Evolutionary conservation across 1,139 yeast genomes (phyloP).

Genomic region (Saccharomyces hybrid): DNA sequence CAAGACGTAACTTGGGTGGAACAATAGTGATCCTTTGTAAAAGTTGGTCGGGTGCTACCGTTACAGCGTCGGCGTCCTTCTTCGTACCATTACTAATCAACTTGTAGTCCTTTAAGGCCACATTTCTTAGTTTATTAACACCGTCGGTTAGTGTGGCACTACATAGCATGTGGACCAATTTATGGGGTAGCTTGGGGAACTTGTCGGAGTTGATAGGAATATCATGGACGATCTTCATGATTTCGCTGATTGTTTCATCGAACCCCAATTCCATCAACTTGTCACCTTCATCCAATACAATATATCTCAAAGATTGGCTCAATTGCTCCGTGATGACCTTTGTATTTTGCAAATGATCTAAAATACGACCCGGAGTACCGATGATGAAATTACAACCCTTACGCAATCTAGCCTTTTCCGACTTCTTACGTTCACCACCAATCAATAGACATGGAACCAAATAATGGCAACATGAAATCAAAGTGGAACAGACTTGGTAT

Average conservation of each 20-base stretch:
- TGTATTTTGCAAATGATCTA: slow-evolving; percentile 90
- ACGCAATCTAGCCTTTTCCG: slow-evolving; percentile 83
- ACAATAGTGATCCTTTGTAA: slow-evolving; percentile 69
- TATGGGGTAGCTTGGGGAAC: slow-evolving; percentile 55
- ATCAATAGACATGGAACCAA: slow-evolving; percentile 88
- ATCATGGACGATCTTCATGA: slow-evolving; percentile 51
- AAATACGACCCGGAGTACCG: slow-evolving; percentile 87
- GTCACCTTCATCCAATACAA: slow-evolving; percentile 92
- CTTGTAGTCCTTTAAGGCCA: slow-evolving; percentile 64
- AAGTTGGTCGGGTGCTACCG: slow-evolving; percentile 82
- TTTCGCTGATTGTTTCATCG: slow-evolving; percentile 81
- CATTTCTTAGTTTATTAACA: slow-evolving; percentile 72
- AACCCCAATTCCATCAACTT: slow-evolving; percentile 89
- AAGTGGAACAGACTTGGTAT: slow-evolving; percentile 64
- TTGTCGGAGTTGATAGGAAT: slow-evolving; percentile 37
- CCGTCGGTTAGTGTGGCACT: slow-evolving; percentile 87
- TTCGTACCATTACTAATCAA: slow-evolving; percentile 43
- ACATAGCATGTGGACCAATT: slow-evolving; percentile 73
- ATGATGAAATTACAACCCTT: slow-evolving; percentile 85
- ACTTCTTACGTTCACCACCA: slow-evolving; percentile 91
- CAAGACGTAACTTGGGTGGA: slow-evolving; percentile 86
- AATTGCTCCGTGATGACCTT: slow-evolving; percentile 61
- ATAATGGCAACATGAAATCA: slow-evolving; percentile 67
- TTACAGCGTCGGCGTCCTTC: slow-evolving; percentile 27
- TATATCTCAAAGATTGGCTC: slow-evolving; percentile 66